Evolutionary conservation across 2,329 filamentous ascomycete species (phyloP), one percentile per base, ranked within the genome.

Genomic region (Ascochyta koolunga): DNA sequence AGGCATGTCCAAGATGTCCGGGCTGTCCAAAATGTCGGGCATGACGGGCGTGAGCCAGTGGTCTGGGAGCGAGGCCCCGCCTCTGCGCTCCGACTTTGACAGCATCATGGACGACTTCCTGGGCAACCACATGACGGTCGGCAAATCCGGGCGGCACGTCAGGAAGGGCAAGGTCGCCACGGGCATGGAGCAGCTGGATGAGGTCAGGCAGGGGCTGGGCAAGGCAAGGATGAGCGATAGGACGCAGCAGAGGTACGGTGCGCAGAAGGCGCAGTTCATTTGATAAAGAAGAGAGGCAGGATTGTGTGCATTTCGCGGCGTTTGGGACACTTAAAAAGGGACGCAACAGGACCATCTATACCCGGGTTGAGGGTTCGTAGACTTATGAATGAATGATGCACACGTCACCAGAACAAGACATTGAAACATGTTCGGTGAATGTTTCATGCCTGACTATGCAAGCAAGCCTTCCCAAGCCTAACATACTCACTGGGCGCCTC

Each of bases 61-160:
- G 63, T 70, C 67, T 0, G 65, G 61, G 24, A 73, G 70, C 43
- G 67, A 75, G 40, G 78, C 77, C 15, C 77, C 79, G 1, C 83
- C 88, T 9, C 78, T 91, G 32, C 82, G 91, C 39, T 80, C 82
- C 33, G 93, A 97, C 71, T 96, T 99, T 75, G 88, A 96, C 71
- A 84, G 81, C 57, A 91, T 98, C 71, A 86, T 99, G 81, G 93
- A 98, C 70, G 93, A 96, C 51, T 99, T 99, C 77, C 77, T 98
- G 22, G 89, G 87, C 8, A 86, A 81, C 29, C 89, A 90, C 70
- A 85, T 85, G 9, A 88, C 86, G 76, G 83, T 83, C 21, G 89
- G 89, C 2, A 92, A 91, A 78, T 15, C 52, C 2, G 52, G 52
- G 22, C 67, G 75, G 37, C 76, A 82, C 48, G 84, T 91, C 18